Evolutionary conservation across 2,329 filamentous ascomycete genomes (phyloP).

Genomic region (Scedosporium aurantiacum): DNA sequence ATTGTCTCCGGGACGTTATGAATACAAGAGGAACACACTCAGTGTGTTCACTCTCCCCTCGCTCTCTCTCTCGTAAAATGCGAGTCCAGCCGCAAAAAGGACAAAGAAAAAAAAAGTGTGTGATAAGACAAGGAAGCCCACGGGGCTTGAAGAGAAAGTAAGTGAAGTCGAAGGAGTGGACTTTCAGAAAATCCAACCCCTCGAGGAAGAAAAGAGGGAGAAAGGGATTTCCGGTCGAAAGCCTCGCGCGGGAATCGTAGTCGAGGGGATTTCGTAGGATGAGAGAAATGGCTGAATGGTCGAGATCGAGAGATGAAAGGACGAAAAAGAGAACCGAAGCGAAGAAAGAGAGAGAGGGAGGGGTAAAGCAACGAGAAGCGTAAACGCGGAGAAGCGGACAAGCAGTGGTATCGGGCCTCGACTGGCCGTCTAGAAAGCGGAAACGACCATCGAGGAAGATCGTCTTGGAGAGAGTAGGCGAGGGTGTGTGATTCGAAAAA

Average conservation of each 20-base stretch:
- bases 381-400: background rate
- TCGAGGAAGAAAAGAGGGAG: background rate
- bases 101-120: constrained; percentile 6
- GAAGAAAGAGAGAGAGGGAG: background rate
- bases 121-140: background rate
- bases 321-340: background rate
- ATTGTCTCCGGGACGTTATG: constrained; percentile 20
- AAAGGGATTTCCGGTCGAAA: background rate
- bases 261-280: constrained; percentile 1
- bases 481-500: background rate
- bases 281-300: background rate
- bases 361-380: background rate
- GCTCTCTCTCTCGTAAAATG: constrained; percentile 15
- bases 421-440: constrained; percentile 6
- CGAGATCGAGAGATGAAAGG: constrained; percentile 2
- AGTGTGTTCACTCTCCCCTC: constrained; percentile 6
- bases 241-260: constrained; percentile 3
- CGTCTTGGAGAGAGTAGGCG: background rate
- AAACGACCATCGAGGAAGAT: constrained; percentile 3
- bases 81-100: constrained; percentile 32
- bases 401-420: background rate
- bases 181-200: background rate
- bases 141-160: background rate
- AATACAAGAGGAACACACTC: constrained; percentile 7
- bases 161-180: background rate